Conservation (phyloP, 306 rosid species). For the Astragalus membranaceus region DNA sequence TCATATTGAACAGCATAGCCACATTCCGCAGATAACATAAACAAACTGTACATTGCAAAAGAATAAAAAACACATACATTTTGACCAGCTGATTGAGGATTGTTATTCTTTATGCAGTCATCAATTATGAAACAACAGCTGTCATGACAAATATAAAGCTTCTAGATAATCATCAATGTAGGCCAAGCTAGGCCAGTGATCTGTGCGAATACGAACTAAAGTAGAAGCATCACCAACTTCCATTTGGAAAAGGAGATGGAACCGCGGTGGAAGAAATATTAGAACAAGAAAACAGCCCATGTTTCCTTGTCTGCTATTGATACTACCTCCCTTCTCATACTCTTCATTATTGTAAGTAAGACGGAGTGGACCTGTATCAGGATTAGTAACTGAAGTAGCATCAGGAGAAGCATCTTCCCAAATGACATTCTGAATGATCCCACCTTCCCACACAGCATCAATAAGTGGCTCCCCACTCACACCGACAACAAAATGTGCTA, state of each 20-base stretch:
- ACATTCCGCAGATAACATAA: neutral
- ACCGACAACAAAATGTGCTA: slow-evolving; percentile 70
- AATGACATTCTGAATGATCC: slow-evolving; percentile 56
- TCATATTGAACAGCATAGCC: neutral
- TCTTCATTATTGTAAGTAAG: slow-evolving; percentile 60
- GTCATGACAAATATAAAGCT: slow-evolving; percentile 66
- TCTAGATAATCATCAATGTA: slow-evolving; percentile 95
- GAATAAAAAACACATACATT: slow-evolving; percentile 35
- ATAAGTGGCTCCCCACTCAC: slow-evolving; percentile 77
- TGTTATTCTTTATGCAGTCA: slow-evolving; percentile 28
- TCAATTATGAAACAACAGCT: neutral
- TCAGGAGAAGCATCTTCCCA: slow-evolving; percentile 60
- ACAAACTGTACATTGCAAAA: slow-evolving; percentile 1
- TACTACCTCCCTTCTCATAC: slow-evolving; percentile 32
- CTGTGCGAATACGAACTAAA: slow-evolving; percentile 83
- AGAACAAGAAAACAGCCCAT: slow-evolving; percentile 66
- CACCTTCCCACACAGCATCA: slow-evolving; percentile 53
- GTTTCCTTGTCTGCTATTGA: slow-evolving; percentile 43
- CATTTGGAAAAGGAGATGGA: slow-evolving; percentile 94
- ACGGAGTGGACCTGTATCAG: slow-evolving; percentile 56
- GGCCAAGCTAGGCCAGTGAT: slow-evolving; percentile 98
- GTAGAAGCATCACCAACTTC: slow-evolving; percentile 86
- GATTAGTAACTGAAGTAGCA: slow-evolving; percentile 25
- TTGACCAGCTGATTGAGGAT: slow-evolving; percentile 67
- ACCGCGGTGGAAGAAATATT: slow-evolving; percentile 93